Evolutionary conservation across 2,329 filamentous ascomycete genomes (phyloP).

Genomic region (Laburnicola sp.): DNA sequence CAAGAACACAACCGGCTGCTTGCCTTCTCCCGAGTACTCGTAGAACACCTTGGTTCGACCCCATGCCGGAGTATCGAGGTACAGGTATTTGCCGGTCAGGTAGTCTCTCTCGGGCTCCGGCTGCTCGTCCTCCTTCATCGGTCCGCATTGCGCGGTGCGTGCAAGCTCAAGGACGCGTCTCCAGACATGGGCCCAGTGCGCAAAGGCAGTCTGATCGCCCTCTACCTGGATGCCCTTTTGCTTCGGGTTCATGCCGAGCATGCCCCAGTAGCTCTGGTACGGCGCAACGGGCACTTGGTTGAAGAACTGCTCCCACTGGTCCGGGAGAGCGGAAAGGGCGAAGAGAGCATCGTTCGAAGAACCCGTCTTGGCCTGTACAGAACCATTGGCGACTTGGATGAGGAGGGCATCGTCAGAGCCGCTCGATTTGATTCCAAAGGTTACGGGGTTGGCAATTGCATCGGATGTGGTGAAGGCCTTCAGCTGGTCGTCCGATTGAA

Average conservation of each 20-base stretch:
- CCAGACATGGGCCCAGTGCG: conserved; percentile 53
- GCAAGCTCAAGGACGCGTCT: conserved; percentile 53
- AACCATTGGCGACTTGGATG: conserved; percentile 38
- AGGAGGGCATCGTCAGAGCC: conserved; percentile 40
- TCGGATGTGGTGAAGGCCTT: conserved; percentile 42
- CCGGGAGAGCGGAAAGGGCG: conserved; percentile 47
- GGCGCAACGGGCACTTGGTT: conserved; percentile 48
- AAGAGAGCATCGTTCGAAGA: conserved; percentile 42
- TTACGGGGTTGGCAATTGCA: conserved; percentile 38
- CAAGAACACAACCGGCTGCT: conserved; percentile 51
- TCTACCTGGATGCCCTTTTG: conserved; percentile 53
- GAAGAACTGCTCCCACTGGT: conserved; percentile 54
- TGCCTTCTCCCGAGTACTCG: conserved; percentile 52
- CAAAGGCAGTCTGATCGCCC: conserved; percentile 52
- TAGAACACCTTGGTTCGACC: conserved; percentile 56
- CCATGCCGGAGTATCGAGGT: conserved; percentile 52
- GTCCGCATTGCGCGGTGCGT: conserved; percentile 53
- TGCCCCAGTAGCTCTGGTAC: conserved; percentile 53
- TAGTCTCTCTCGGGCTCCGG: conserved; percentile 45
- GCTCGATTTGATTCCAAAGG: conserved; percentile 43
- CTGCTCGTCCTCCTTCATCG: conserved; percentile 48
- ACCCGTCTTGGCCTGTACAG: conserved; percentile 32
- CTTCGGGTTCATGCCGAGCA: conserved; percentile 55
- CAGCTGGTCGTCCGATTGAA: conserved; percentile 39
- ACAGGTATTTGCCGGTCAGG: conserved; percentile 54